A percentile compares a stretch with the other conserved stretches of the same genome.
phyloP scores from a whole-genome alignment of 345 rosid genomes.

The Melaleuca alternifolia region DNA sequence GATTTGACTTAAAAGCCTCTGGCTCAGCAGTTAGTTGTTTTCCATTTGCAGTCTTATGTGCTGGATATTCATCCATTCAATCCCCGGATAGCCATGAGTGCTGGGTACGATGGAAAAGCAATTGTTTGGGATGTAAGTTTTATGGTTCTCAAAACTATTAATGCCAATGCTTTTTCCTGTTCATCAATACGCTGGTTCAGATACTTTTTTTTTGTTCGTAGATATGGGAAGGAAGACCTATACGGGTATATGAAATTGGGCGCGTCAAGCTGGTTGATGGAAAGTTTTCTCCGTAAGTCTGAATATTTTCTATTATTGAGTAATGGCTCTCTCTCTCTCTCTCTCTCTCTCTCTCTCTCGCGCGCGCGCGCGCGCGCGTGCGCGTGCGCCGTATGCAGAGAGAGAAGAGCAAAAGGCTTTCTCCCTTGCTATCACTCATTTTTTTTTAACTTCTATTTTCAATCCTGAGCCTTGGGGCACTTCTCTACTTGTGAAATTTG shows the following conservation, averaged over 20 bases:
- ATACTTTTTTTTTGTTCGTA: constrained; percentile 18
- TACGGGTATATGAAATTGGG: constrained; percentile 78
- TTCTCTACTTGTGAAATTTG: not conserved
- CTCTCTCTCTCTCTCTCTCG: not conserved
- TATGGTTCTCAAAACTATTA: not conserved
- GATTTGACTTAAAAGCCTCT: not conserved
- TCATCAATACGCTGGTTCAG: not conserved
- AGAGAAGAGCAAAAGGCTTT: not conserved
- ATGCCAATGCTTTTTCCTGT: not conserved
- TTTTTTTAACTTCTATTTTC: not conserved
- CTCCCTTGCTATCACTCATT: not conserved
- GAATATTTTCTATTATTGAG: not conserved
- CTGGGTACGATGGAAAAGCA: constrained; percentile 97
- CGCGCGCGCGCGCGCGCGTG: not conserved
- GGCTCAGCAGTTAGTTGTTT: constrained; percentile 11
- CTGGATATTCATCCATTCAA: constrained; percentile 99
- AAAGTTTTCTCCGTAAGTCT: constrained; percentile 96
- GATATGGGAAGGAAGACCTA: constrained; percentile 99
- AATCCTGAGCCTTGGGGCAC: not conserved
- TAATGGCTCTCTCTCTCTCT: not conserved
- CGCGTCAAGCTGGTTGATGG: constrained; percentile 95
- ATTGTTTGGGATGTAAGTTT: constrained; percentile 98
- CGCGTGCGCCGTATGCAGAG: not conserved
- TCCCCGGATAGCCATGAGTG: constrained; percentile 98
- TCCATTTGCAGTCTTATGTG: constrained; percentile 77